These are phyloP conservation scores for Stephanodiscus triporus DNA, from an alignment of 108 stramenopile species.

Conservation along the genomic window DNA sequence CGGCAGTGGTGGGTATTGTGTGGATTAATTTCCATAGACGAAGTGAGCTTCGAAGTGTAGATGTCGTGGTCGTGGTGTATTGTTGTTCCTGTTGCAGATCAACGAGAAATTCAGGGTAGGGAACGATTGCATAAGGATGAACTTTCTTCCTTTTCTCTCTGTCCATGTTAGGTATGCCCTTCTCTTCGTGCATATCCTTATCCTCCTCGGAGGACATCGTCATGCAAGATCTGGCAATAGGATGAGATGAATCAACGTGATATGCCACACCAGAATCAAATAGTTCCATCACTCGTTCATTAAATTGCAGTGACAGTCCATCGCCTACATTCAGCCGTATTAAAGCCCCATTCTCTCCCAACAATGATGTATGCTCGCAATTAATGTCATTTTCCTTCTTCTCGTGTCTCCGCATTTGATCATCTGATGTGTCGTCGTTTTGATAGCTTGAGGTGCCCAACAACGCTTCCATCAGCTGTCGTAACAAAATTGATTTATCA, in stretches of 20 bases:
- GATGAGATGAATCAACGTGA: slow-evolving; percentile 41
- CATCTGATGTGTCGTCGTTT: background rate
- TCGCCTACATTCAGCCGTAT: slow-evolving; percentile 10
- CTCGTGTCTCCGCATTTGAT: slow-evolving; percentile 1
- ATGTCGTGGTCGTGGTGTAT: slow-evolving; percentile 4
- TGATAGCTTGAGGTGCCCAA: slow-evolving; percentile 20
- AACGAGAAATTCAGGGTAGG: slow-evolving; percentile 55
- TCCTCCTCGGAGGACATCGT: background rate
- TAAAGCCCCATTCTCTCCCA: background rate
- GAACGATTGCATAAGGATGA: slow-evolving; percentile 35
- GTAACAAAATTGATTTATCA: slow-evolving; percentile 31
- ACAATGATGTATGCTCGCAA: background rate
- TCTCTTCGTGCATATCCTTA: background rate
- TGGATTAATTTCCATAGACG: slow-evolving; percentile 57
- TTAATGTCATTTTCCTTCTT: background rate
- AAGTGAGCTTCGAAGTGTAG: slow-evolving; percentile 13
- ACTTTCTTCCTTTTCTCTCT: slow-evolving; percentile 7
- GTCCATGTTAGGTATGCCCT: background rate
- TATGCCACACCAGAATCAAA: slow-evolving; percentile 55
- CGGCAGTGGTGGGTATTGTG: slow-evolving; percentile 31
- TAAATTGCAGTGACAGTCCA: slow-evolving; percentile 43
- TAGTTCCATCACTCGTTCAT: slow-evolving; percentile 39
- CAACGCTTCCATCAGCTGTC: slow-evolving; percentile 38
- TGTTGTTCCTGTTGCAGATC: slow-evolving; percentile 3
- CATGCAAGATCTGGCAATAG: slow-evolving; percentile 10